Evolutionary conservation across 352 stramenopile species (phyloP), one percentile per base, ranked within the genome.

Genomic region (Pythium apleroticum): DNA sequence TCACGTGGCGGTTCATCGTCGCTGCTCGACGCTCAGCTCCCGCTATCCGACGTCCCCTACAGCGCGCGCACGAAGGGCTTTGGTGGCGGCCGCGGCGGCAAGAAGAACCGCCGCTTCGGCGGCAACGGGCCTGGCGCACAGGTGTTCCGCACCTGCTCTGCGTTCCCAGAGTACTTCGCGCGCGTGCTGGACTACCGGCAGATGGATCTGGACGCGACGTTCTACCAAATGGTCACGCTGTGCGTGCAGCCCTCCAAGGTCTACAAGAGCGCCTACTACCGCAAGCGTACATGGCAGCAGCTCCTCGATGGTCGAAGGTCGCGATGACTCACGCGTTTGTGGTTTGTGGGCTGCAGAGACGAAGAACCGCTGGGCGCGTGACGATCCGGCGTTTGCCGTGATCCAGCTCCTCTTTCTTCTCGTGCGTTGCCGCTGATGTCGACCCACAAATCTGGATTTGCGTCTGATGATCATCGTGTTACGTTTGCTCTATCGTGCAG

Each of bases 291-390:
- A 61, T 68, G 11, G 20, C n/a, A 45, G 30, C 8, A 48, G 6
- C 17, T 22, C 12, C 22, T 28, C 4, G 17, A 33, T 3, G 1
- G 8, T 48, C 19, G 5, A 11, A 54, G 45, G 17, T n/a, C n/a
- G n/a, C n/a, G n/a, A n/a, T n/a, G n/a, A n/a, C 37, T 65, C 19
- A n/a, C 22, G 6, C 30, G 30, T 33, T 15, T 39, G 52, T 60
- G 20, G 19, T 24, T 31, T 41, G 43, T 69, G 48, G 52, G 25
- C 9, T 25, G 15, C 63, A 86, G 76, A 99, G 76, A 99, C 97
- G 28, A 99, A 99, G 81, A 99, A 99, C 73, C 97, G 98, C 52
- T 99, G 97, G 97, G 97, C 97, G 19, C 77, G 97, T 52, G 97
- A 99, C 69, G 94, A 98, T 70, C 95, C 95, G 8, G 97, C 96